A percentile compares a stretch with the other conserved stretches of the same genome.
These are phyloP conservation scores for Hygrocybe punicea DNA, from an alignment of 768 basidiomycete species.

Conservation along the genomic window DNA sequence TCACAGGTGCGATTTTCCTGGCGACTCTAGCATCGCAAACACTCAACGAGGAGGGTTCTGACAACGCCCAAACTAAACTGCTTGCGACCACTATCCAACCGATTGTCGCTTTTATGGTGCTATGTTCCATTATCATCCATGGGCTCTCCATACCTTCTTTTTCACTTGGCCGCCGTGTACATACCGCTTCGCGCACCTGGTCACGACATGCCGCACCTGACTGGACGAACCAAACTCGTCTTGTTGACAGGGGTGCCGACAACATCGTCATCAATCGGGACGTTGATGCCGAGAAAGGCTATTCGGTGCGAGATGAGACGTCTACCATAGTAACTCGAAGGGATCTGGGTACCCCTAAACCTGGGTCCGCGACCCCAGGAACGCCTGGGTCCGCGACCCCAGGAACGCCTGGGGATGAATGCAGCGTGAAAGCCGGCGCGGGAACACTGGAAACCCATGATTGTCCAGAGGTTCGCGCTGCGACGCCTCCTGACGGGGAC, in stretches of 20 bases:
- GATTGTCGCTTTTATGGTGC: constrained; percentile 91
- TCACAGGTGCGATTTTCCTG: constrained; percentile 87
- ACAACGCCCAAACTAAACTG: constrained; percentile 56
- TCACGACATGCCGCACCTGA: constrained; percentile 78
- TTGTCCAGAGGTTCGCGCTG: constrained; percentile 23
- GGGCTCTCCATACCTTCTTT: constrained; percentile 94
- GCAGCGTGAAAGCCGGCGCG: constrained; percentile 14
- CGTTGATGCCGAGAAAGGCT: constrained; percentile 49
- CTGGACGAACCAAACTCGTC: constrained; percentile 76
- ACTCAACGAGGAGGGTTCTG: constrained; percentile 44
- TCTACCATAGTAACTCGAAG: constrained; percentile 11
- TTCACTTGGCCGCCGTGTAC: constrained; percentile 88
- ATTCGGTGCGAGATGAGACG: constrained; percentile 22
- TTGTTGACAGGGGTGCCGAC: constrained; percentile 56
- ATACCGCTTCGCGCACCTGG: constrained; percentile 85
- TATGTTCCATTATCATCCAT: constrained; percentile 83
- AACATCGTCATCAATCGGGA: constrained; percentile 88
- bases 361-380: neutral
- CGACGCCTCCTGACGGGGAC: constrained; percentile 45
- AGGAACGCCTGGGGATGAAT: constrained; percentile 5
- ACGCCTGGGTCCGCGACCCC: neutral
- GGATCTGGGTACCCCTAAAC: neutral
- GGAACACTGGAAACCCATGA: constrained; percentile 8
- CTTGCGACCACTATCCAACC: constrained; percentile 82
- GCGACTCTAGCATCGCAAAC: constrained; percentile 71